phyloP scores from a whole-genome alignment of 345 rosid genomes.

The Salix caprea region DNA sequence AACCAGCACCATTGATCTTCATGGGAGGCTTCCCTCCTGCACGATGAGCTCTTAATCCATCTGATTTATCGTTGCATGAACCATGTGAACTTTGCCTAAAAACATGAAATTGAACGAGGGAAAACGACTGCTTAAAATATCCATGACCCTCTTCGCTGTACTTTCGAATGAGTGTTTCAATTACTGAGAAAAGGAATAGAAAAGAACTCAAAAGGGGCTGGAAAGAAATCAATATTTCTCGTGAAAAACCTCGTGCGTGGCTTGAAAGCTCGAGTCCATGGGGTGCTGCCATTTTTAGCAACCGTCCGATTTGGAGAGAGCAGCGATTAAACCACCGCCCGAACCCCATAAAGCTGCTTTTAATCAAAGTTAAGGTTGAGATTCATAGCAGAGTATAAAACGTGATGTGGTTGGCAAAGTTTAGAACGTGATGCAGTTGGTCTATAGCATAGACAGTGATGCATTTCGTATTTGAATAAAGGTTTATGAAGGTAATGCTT shows the following conservation, averaged over 20 bases:
- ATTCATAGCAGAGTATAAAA: too few relatives aligned
- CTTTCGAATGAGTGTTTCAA: background rate
- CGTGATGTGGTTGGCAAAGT: too few relatives aligned
- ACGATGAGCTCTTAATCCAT: background rate
- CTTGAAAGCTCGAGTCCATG: background rate
- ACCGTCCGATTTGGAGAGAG: background rate
- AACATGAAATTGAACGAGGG: background rate
- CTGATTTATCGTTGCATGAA: background rate
- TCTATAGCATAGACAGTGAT: too few relatives aligned
- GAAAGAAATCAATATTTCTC: background rate
- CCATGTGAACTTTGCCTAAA: background rate
- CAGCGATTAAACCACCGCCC: background rate
- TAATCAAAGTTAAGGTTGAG: too few relatives aligned
- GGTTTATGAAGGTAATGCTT: too few relatives aligned
- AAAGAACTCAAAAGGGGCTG: background rate
- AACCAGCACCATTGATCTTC: background rate
- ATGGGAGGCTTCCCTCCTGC: background rate
- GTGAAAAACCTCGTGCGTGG: background rate
- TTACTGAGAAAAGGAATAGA: background rate
- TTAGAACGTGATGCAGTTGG: too few relatives aligned
- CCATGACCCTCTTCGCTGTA: background rate
- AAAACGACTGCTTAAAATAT: background rate
- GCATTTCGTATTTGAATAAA: too few relatives aligned
- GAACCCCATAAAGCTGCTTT: too few relatives aligned
- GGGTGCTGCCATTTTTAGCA: background rate